Base-by-base conservation (phyloP, 176 grass and related monocot species). In the Phragmites australis region DNA sequence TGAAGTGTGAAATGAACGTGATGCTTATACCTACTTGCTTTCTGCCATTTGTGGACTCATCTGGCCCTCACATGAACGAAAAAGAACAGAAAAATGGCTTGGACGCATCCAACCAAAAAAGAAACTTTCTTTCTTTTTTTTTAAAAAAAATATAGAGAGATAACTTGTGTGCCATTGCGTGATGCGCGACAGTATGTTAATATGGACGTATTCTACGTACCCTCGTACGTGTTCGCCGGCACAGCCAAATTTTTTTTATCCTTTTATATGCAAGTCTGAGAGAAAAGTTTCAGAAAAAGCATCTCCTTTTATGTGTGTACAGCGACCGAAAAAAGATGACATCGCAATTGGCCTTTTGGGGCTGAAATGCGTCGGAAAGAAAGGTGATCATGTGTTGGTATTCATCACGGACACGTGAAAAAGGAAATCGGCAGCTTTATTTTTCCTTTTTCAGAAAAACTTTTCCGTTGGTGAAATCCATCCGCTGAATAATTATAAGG, bases 1-100 rank as follows among this genome's bases (percentile, higher is more conserved):
- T 69, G 60, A 19, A 17, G 78, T 57, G 63, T 76, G 78, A 76
- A 65, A 55, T 31, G 47, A 74, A 74, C 23, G 59, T 17, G 70
- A 75, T 75, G 58, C 81, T 75, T 43, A 16, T 8, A n/a, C n/a
- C n/a, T n/a, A n/a, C n/a, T n/a, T n/a, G n/a, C n/a, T 57, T 22
- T 66, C 25, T 19, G 60, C 71, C 39, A 75, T 68, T 25, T 26
- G 60, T 76, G 59, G 32, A 22, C 64, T 69, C 22, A 3, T 54
- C 22, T 52, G 68, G 30, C 29, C 34, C 80, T 69, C 64, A 69
- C 80, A 52, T 51, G 44, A 51, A 82, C 18, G 44, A 12, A 1
- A 29, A 13, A 27, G 10, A 10, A 64, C 15, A 64, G 16, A 22
- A 40, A 15, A 67, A 67, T 79, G 46, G 32, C 32, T 81, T 39